Evolutionary conservation across 331 rosid genomes (phyloP), one percentile per base, ranked within the genome.

Genomic region (Malus hybrid): DNA sequence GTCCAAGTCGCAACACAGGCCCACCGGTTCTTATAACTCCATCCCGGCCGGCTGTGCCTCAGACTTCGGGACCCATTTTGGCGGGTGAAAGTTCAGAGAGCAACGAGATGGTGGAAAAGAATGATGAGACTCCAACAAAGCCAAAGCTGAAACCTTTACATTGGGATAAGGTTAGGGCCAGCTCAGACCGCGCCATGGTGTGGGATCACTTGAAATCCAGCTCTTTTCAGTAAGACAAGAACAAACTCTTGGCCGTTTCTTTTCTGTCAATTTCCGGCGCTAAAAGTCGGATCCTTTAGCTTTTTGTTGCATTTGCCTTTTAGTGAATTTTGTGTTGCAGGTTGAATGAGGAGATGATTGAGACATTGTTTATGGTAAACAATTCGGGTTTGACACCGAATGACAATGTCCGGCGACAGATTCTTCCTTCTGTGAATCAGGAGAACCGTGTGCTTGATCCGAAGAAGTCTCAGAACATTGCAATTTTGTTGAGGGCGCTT

Each of bases 131-230:
- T 46, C 74, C 55, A 3, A 91, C 55, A 3, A 91, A 84, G 88
- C 97, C 90, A 30, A 93, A 91, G 79, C 82, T 93, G 87, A 91
- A 93, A 84, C 84, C 98, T 80, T 93, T 93, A 28, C 97, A 91
- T 84, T 89, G 96, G 96, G 96, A 93, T 77, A 89, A 93, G 76
- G 96, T 91, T 69, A 86, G 88, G 73, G 91, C 96, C 11, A 86
- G 89, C 83, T 93, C 97, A 4, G 96, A 93, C 77, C 90, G 89
- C 52, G 93, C 88, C 52, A 93, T 78, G 91, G 93, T 89, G 77
- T 93, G 97, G 98, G 98, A 93, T 88, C 97, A 84, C 18, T 71
- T 93, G 68, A 89, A 91, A 79, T 89, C 96, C 5, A 87, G 93
- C 82, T 89, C 97, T 62, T 93, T 93, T 75, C 97, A 91, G 97